phyloP scores from a whole-genome alignment of 805 yeast species.

The Cyberlindnera xishuangbannaensis region DNA sequence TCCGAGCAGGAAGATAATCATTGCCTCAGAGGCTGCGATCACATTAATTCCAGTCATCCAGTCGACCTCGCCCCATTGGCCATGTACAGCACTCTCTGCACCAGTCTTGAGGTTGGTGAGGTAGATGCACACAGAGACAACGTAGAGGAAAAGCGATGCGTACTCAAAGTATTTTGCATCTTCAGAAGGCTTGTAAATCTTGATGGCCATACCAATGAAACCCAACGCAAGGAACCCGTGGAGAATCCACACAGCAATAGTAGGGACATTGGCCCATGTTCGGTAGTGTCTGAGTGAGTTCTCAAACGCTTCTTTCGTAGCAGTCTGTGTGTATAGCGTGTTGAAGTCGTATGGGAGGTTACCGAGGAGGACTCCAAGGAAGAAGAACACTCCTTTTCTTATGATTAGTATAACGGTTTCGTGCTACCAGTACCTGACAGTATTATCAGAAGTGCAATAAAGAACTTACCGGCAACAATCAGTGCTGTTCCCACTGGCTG shows the following conservation, averaged over 20 bases:
- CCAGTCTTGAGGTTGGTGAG: slow-evolving; percentile 85
- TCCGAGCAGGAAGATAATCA: slow-evolving; percentile 60
- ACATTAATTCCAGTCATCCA: slow-evolving; percentile 82
- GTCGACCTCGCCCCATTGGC: slow-evolving; percentile 93
- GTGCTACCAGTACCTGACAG: too few species aligned
- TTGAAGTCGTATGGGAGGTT: slow-evolving; percentile 79
- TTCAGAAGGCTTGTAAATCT: slow-evolving; percentile 81
- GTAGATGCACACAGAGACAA: slow-evolving; percentile 71
- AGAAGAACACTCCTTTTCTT: slow-evolving; percentile 59
- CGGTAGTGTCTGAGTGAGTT: slow-evolving; percentile 69
- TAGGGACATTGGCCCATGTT: slow-evolving; percentile 63
- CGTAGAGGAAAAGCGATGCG: slow-evolving; percentile 69
- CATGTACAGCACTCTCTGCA: slow-evolving; percentile 56
- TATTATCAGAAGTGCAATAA: not conserved
- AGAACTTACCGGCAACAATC: slow-evolving; percentile 31
- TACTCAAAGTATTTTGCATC: slow-evolving; percentile 88
- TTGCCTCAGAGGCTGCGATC: slow-evolving; percentile 81
- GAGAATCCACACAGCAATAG: slow-evolving; percentile 50
- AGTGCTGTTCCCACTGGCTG: slow-evolving; percentile 42
- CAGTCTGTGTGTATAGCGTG: slow-evolving; percentile 59
- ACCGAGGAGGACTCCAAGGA: slow-evolving; percentile 71
- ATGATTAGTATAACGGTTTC: too few species aligned
- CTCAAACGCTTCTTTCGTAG: slow-evolving; percentile 48
- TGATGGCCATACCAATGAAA: slow-evolving; percentile 63
- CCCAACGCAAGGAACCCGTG: slow-evolving; percentile 63